Percentiles rank a stretch among this genome's conserved stretches.
These are phyloP conservation scores for Sanghuangporus baumii DNA, from an alignment of 1,284 basidiomycete species.

Conservation along the genomic window DNA sequence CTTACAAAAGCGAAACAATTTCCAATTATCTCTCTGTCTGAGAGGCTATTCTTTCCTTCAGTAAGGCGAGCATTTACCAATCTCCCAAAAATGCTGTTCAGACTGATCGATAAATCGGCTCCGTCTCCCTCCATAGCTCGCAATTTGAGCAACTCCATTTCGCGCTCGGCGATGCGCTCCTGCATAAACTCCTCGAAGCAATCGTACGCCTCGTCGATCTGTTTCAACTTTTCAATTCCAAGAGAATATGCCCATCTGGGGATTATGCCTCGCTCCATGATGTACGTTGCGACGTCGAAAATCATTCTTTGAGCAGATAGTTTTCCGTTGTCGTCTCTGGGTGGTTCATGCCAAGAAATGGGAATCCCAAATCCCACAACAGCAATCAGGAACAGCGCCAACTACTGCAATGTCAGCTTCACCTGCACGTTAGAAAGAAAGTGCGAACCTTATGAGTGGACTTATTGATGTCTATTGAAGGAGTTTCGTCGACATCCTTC, in stretches of 20 bases:
- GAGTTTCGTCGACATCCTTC: slow-evolving; percentile 17
- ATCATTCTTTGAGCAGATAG: slow-evolving; percentile 13
- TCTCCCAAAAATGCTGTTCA: slow-evolving; percentile 16
- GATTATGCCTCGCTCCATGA: neutral
- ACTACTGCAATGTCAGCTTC: neutral
- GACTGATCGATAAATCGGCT: neutral
- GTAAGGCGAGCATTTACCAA: slow-evolving; percentile 14
- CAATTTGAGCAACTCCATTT: slow-evolving; percentile 4
- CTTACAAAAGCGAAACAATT: slow-evolving; percentile 19
- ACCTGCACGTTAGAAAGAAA: neutral
- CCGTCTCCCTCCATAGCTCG: slow-evolving; percentile 3
- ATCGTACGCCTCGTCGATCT: slow-evolving; percentile 13
- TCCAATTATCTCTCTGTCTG: slow-evolving; percentile 19
- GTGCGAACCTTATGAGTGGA: neutral
- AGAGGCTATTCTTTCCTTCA: slow-evolving; percentile 12
- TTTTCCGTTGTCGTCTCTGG: slow-evolving; percentile 5
- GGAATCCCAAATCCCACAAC: slow-evolving; percentile 17
- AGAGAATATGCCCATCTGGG: slow-evolving; percentile 14
- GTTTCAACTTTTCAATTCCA: slow-evolving; percentile 4
- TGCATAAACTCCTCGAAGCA: slow-evolving; percentile 15
- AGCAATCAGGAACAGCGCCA: slow-evolving; percentile 14
- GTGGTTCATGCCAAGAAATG: slow-evolving; percentile 9
- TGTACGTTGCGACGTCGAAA: slow-evolving; percentile 6
- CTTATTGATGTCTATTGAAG: neutral
- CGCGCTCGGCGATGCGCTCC: slow-evolving; percentile 7